Evolutionary conservation across 2,329 filamentous ascomycete species (phyloP), one percentile per base, ranked within the genome.

Genomic region (Acrocalymma vagum): DNA sequence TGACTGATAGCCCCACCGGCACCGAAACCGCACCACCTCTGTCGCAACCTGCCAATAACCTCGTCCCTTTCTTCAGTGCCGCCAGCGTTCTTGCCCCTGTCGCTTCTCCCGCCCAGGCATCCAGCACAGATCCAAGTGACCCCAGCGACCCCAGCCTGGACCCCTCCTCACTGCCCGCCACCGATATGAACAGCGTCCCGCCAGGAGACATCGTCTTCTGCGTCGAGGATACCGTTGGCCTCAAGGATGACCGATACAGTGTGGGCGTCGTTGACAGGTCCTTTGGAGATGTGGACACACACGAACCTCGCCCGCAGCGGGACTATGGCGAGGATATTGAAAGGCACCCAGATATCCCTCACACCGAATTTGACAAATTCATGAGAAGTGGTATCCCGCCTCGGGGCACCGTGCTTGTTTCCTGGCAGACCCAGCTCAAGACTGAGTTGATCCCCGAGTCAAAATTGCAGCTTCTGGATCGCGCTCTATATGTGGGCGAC

Each of bases 401-500:
- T 3, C 71, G 71, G 34, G 76, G 76, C 41, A 78, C 77, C 27
- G 75, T 80, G 7, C 71, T 79, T 17, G 72, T 83, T 9, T 66
- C 69, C 58, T 72, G 78, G 77, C 53, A 74, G 50, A 65, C 52
- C 21, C 73, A 75, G 50, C 63, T 66, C 30, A 62, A 56, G 36
- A 66, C 71, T 3, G 67, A 74, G 40, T 58, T 77, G 13, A 60
- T 76, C 18, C 64, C 65, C 1, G 66, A 71, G 32, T 52, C 72
- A 9, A 70, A 75, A 16, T 65, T 84, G 28, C 65, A 70, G 11
- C 65, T 84, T 15, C 62, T 83, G 20, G 79, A 82, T 60, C 75
- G 81, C n/a, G 66, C 71, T 1, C 63, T 83, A 10, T 71, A 75
- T 32, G 73, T 82, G 11, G 81, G 81, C 17, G 78, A 83, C 51